These are phyloP conservation scores for Pythium rhizo-oryzae DNA, from an alignment of 352 stramenopile genomes.

Conservation along the genomic window DNA sequence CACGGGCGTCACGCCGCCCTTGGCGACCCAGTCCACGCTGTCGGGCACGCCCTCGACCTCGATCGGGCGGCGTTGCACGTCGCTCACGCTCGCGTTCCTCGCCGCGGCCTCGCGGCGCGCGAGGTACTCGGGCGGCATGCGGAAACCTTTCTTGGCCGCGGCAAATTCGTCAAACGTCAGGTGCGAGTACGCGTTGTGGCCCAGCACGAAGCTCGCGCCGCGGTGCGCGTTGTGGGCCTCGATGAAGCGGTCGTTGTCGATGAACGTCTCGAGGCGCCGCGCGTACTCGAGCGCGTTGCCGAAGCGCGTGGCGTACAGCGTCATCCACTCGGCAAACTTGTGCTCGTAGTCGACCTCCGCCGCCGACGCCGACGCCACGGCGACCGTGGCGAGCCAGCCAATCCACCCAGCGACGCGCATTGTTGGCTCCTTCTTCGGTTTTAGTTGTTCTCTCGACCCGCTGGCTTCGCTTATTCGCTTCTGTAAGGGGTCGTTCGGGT, in stretches of 20 bases:
- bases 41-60: conserved; percentile 43
- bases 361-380: not conserved
- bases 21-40: conserved; percentile 93
- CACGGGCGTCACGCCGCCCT: conserved; percentile 95
- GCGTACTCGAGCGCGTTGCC: conserved; percentile 60
- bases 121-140: conserved; percentile 57
- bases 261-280: conserved; percentile 71
- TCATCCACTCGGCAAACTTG: conserved; percentile 71
- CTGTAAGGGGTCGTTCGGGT: no score
- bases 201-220: conserved; percentile 82
- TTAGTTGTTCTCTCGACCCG: no score
- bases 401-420: not conserved
- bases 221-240: conserved; percentile 81
- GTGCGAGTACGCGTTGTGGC: conserved; percentile 95
- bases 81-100: not conserved
- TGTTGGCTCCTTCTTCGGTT: not conserved
- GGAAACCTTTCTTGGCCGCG: conserved; percentile 55
- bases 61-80: conserved; percentile 25
- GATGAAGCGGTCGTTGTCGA: conserved; percentile 88
- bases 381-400: not conserved
- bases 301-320: conserved; percentile 48
- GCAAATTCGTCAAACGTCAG: conserved; percentile 97
- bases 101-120: conserved; percentile 48
- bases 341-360: conserved; percentile 51
- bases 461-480: no score